A percentile compares a stretch with the other conserved stretches of the same genome.
These are phyloP conservation scores for Stemphylium lycopersici DNA, from an alignment of 2,329 filamentous ascomycete species.

Conservation along the genomic window DNA sequence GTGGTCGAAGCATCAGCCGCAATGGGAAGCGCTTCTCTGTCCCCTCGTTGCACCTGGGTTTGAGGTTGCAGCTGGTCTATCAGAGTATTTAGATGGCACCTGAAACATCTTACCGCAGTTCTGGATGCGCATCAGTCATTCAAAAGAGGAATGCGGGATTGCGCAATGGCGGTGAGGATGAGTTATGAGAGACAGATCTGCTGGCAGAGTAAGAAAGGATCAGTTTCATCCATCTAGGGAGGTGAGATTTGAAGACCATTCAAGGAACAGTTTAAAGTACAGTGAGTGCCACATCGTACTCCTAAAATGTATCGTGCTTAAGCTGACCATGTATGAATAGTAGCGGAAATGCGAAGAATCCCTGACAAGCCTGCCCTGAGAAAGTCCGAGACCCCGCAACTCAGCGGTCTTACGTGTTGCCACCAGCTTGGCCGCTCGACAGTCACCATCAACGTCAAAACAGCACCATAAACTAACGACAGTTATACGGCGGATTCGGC, in stretches of 20 bases:
- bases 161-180: not conserved
- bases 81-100: not conserved
- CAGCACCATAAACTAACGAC: conserved; percentile 8
- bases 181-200: not conserved
- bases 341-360: conserved; percentile 25
- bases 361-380: conserved; percentile 9
- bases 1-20: not conserved
- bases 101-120: not conserved
- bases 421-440: conserved; percentile 8
- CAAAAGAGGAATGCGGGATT: not conserved
- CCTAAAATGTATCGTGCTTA: not conserved
- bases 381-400: conserved; percentile 15
- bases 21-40: not conserved
- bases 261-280: conserved; percentile 11
- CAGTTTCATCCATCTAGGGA: not conserved
- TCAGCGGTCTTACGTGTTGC: conserved; percentile 19
- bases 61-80: not conserved
- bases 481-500: conserved; percentile 1
- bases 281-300: conserved; percentile 16
- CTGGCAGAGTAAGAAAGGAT: not conserved
- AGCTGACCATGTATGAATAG: conserved; percentile 23
- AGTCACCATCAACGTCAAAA: conserved; percentile 6
- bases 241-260: not conserved
- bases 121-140: not conserved
- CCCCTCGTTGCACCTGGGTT: not conserved